phyloP scores from a whole-genome alignment of 2,329 filamentous ascomycete genomes.

The Chrysoporthe cubensis region DNA sequence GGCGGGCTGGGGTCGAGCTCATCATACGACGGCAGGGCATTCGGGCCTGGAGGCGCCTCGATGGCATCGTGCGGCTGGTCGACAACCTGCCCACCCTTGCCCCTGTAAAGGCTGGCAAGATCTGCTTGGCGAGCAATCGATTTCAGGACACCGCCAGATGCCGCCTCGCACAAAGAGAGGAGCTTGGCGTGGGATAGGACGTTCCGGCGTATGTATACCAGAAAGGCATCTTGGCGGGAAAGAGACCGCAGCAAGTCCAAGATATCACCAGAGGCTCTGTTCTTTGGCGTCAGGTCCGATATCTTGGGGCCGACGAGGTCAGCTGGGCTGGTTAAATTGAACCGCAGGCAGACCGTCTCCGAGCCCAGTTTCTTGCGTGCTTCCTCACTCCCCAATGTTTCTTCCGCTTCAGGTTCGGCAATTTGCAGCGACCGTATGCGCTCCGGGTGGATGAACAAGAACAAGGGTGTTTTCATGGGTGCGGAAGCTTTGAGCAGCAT shows the following conservation, averaged over 20 bases:
- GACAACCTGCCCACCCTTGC: constrained; percentile 19
- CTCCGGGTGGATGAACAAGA: constrained; percentile 17
- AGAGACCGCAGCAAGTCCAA: constrained; percentile 10
- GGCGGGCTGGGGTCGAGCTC: constrained; percentile 21
- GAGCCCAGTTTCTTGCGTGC: constrained; percentile 17
- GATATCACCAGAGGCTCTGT: constrained; percentile 9
- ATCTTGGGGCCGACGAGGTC: constrained; percentile 12
- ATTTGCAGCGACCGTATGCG: neutral
- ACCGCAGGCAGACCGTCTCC: constrained; percentile 14
- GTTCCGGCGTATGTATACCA: constrained; percentile 9
- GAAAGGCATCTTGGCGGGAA: constrained; percentile 1
- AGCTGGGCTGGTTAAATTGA: constrained; percentile 9
- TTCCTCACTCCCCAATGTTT: neutral
- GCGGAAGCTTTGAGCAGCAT: constrained; percentile 9
- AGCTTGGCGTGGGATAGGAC: constrained; percentile 9
- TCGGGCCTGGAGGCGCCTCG: neutral
- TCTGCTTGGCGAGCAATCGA: constrained; percentile 21
- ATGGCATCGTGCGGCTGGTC: neutral
- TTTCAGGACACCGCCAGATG: constrained; percentile 5
- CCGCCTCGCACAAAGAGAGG: constrained; percentile 7
- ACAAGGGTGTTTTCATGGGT: constrained; percentile 13
- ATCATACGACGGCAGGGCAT: constrained; percentile 12
- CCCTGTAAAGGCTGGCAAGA: constrained; percentile 16
- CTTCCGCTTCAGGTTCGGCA: constrained; percentile 1
- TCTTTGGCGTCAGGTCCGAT: constrained; percentile 17